Conservation (phyloP, 2,329 filamentous ascomycete species). For the Diaporthe sp. region DNA sequence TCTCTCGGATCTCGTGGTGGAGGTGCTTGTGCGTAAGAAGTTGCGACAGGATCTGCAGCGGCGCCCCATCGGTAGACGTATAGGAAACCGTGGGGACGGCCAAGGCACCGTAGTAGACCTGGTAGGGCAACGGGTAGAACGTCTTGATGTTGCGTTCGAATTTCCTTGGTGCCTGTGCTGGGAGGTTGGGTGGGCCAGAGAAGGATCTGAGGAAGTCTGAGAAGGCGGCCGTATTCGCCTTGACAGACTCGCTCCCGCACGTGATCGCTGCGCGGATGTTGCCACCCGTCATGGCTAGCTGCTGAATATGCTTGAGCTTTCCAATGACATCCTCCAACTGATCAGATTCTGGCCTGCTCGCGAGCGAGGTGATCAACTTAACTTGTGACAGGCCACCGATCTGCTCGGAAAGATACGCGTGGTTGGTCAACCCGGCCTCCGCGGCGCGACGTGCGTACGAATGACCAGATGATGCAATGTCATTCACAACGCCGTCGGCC, state of each 20-base stretch:
- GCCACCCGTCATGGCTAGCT: constrained; percentile 78
- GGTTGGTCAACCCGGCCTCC: constrained; percentile 81
- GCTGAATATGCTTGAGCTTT: constrained; percentile 89
- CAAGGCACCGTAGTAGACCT: constrained; percentile 93
- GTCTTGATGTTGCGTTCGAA: constrained; percentile 74
- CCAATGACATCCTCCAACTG: constrained; percentile 81
- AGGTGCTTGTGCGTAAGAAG: constrained; percentile 96
- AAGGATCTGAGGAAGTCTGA: constrained; percentile 77
- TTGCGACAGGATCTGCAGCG: constrained; percentile 90
- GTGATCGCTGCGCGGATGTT: constrained; percentile 86
- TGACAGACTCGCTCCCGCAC: constrained; percentile 81
- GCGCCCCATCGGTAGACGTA: constrained; percentile 79
- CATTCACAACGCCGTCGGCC: constrained; percentile 90
- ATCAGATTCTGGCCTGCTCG: constrained; percentile 78
- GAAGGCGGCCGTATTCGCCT: constrained; percentile 79
- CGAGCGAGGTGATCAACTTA: constrained; percentile 84
- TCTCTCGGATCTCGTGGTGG: constrained; percentile 97
- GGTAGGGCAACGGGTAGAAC: constrained; percentile 95
- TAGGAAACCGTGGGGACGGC: constrained; percentile 89
- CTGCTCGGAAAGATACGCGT: constrained; percentile 83
- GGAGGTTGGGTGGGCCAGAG: constrained; percentile 61
- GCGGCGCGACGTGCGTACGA: constrained; percentile 87
- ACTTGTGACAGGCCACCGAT: constrained; percentile 93
- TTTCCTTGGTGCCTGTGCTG: constrained; percentile 50
- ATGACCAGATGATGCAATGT: constrained; percentile 92